These are phyloP conservation scores for Ichthyophthirius multifiliis DNA, from an alignment of 169 alveolate species.

Conservation along the genomic window DNA sequence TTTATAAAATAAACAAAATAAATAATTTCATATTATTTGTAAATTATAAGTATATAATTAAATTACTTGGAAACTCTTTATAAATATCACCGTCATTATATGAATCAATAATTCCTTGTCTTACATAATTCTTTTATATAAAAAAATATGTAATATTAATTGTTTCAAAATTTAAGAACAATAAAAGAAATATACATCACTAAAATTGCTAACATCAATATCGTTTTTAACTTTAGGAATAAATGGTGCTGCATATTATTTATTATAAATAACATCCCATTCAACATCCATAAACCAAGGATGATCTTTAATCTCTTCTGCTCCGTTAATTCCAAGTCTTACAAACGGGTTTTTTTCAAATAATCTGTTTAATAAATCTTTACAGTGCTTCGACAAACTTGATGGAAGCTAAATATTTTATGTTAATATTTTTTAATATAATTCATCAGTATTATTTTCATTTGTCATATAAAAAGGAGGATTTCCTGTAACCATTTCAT, in stretches of 20 bases:
- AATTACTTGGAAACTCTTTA: background rate
- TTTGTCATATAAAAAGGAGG: conserved; percentile 75
- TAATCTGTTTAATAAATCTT: conserved; percentile 45
- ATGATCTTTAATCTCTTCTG: conserved; percentile 45
- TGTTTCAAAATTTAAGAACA: background rate
- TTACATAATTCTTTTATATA: background rate
- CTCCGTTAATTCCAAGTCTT: conserved; percentile 44
- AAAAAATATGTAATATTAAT: no score
- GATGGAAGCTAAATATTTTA: conserved; percentile 45
- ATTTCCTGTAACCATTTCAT: conserved; percentile 79
- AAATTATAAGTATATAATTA: no score
- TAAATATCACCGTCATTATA: background rate
- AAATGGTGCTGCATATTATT: conserved; percentile 54
- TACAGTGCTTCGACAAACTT: conserved; percentile 33
- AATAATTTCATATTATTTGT: no score
- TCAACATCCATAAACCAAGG: conserved; percentile 67
- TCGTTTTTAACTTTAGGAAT: conserved; percentile 28
- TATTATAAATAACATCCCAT: conserved; percentile 52
- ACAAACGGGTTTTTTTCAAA: conserved; percentile 50
- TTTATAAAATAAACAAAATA: no score
- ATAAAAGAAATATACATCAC: conserved; percentile 9
- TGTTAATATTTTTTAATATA: conserved; percentile 55
- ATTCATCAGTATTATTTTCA: conserved; percentile 52
- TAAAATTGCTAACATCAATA: conserved; percentile 46
- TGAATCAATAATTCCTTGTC: background rate